Percentiles rank a stretch among this genome's conserved stretches.
Evolutionary conservation across 768 basidiomycete species (phyloP).

Genomic region (Panellus pusillus): DNA sequence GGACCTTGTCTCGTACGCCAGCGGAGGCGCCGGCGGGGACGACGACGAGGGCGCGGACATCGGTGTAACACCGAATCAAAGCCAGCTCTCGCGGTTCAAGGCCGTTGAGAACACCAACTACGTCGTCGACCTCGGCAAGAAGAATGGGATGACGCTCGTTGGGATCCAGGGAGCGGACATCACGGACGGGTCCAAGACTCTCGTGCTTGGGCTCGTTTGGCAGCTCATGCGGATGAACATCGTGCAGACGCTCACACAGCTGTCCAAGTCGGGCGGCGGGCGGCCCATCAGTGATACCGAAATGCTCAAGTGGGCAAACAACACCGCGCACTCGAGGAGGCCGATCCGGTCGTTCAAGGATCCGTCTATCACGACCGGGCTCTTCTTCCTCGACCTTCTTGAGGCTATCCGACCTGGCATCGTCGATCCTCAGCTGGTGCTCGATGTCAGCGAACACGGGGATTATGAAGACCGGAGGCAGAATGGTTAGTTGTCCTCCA

Average conservation of each 20-base stretch:
- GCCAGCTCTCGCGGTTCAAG: conserved; percentile 91
- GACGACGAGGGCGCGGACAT: conserved; percentile 78
- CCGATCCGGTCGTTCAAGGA: conserved; percentile 94
- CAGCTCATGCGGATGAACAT: conserved; percentile 96
- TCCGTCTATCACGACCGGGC: conserved; percentile 78
- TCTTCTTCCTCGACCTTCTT: conserved; percentile 92
- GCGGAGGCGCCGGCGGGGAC: conserved; percentile 33
- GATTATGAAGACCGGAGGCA: conserved; percentile 86
- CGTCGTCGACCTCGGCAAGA: conserved; percentile 86
- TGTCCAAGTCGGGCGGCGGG: conserved; percentile 68
- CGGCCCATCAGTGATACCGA: conserved; percentile 88
- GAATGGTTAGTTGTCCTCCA: conserved; percentile 66
- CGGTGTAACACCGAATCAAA: conserved; percentile 81
- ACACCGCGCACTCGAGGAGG: conserved; percentile 71
- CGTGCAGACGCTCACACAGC: conserved; percentile 79
- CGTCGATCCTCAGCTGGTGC: conserved; percentile 84
- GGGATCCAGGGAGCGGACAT: conserved; percentile 98
- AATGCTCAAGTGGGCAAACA: conserved; percentile 96
- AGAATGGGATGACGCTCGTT: conserved; percentile 92
- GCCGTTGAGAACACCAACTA: conserved; percentile 99
- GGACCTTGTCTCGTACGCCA: conserved; percentile 41
- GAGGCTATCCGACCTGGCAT: conserved; percentile 92
- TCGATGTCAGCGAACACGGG: conserved; percentile 57
- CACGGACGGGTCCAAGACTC: conserved; percentile 87
- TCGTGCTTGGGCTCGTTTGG: conserved; percentile 97